phyloP scores from a whole-genome alignment of 164 flowering plant species.

The Aristolochia contorta region DNA sequence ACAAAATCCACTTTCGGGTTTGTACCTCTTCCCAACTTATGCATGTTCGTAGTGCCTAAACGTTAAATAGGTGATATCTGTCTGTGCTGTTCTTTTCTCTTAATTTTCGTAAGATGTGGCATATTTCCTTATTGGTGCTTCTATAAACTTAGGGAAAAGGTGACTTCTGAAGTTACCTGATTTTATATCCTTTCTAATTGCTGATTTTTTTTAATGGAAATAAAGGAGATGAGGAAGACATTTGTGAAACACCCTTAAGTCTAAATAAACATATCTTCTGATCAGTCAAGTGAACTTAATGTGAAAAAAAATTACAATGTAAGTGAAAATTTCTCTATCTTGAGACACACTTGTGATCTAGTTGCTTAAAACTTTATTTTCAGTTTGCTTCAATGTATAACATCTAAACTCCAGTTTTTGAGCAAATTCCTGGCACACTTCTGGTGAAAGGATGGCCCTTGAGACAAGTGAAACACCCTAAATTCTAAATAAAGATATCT shows the following conservation, averaged over 20 bases:
- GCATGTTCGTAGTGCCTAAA: background rate
- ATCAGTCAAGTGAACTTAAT: no score
- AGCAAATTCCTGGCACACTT: slow-evolving; percentile 86
- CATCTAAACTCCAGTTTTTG: slow-evolving; percentile 60
- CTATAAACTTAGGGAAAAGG: background rate
- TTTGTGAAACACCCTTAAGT: no score
- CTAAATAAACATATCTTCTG: no score
- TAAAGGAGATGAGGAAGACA: no score
- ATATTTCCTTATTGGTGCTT: background rate
- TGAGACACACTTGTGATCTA: background rate
- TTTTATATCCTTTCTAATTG: background rate
- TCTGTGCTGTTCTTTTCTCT: background rate
- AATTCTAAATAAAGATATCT: no score
- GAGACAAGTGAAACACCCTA: background rate
- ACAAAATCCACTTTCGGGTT: slow-evolving; percentile 47
- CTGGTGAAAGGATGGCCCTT: slow-evolving; percentile 60
- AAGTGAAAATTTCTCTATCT: no score
- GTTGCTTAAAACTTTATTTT: background rate
- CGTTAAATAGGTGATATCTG: background rate
- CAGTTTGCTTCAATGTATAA: background rate
- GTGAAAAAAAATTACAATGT: no score
- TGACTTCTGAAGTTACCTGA: background rate
- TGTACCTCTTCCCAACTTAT: background rate
- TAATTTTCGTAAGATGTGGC: background rate
- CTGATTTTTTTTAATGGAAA: no score